phyloP scores from a whole-genome alignment of 2,329 filamentous ascomycete species.

The Didymella keratinophila region DNA sequence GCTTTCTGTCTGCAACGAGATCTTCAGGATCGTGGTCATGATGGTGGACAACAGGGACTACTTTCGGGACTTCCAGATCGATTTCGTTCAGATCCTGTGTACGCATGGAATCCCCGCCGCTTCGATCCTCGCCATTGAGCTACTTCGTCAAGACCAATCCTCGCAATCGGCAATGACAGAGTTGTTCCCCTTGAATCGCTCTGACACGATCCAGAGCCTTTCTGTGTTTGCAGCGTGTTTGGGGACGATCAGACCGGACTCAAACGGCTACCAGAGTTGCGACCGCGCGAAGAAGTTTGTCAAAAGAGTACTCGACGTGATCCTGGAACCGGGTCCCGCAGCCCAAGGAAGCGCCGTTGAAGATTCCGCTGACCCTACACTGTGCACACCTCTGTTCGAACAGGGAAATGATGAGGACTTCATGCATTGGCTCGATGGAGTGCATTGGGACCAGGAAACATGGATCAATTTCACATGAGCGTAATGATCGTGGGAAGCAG shows the following conservation, averaged over 20 bases:
- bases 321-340: constrained; percentile 44
- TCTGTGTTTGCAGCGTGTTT: constrained; percentile 56
- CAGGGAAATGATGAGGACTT: constrained; percentile 54
- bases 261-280: constrained; percentile 53
- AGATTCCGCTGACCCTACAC: constrained; percentile 36
- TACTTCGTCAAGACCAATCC: constrained; percentile 54
- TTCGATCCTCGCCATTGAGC: constrained; percentile 54
- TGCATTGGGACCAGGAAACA: constrained; percentile 53
- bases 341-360: constrained; percentile 7
- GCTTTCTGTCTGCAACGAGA: constrained; percentile 48
- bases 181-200: constrained; percentile 50
- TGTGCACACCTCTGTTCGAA: constrained; percentile 46
- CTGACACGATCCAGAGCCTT: constrained; percentile 56
- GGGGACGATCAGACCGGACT: constrained; percentile 49
- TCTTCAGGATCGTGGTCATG: constrained; percentile 50
- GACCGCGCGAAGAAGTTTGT: constrained; percentile 53
- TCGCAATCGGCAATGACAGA: constrained; percentile 27
- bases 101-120: constrained; percentile 54
- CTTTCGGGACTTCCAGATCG: constrained; percentile 54
- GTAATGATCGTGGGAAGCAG: neutral
- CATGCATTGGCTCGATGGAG: constrained; percentile 54
- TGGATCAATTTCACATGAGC: constrained; percentile 39
- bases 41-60: constrained; percentile 51
- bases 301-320: constrained; percentile 54
- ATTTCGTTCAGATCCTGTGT: constrained; percentile 50